A percentile compares a stretch with the other conserved stretches of the same genome.
Conservation (phyloP, 768 basidiomycete species). For the Amanita molliuscula region DNA sequence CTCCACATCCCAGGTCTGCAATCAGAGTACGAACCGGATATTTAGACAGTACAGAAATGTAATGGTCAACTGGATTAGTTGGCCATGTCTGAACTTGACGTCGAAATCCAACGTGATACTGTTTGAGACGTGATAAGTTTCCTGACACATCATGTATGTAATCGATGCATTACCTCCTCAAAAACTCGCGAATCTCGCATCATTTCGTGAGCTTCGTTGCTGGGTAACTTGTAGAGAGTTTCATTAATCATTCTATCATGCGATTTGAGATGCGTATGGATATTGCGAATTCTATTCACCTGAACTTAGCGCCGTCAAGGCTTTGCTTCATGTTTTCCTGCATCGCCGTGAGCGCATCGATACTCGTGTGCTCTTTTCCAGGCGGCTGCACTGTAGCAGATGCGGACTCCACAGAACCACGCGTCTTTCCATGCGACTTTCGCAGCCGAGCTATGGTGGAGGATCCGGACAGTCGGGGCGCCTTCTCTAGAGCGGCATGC, state of each 20-base stretch:
- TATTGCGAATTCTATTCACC: conserved; percentile 33
- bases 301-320: conserved; percentile 80
- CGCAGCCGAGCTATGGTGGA: conserved; percentile 2
- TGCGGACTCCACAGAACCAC: neutral
- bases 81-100: conserved; percentile 92
- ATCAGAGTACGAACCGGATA: conserved; percentile 65
- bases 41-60: conserved; percentile 52
- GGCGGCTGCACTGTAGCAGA: conserved; percentile 9
- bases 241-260: conserved; percentile 78
- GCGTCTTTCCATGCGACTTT: conserved; percentile 12
- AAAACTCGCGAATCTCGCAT: conserved; percentile 81
- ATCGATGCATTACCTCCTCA: conserved; percentile 51
- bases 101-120: conserved; percentile 94
- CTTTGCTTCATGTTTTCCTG: conserved; percentile 74
- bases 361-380: neutral
- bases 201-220: conserved; percentile 63
- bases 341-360: conserved; percentile 47
- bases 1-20: conserved; percentile 92
- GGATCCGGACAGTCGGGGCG: conserved; percentile 5
- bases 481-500: conserved; percentile 1
- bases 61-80: conserved; percentile 82
- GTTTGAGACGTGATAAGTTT: conserved; percentile 4
- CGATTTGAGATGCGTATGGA: neutral
- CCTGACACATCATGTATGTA: neutral
- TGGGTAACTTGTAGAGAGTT: conserved; percentile 79